Conservation (phyloP, 352 stramenopile species). For the Detonula confervacea region DNA sequence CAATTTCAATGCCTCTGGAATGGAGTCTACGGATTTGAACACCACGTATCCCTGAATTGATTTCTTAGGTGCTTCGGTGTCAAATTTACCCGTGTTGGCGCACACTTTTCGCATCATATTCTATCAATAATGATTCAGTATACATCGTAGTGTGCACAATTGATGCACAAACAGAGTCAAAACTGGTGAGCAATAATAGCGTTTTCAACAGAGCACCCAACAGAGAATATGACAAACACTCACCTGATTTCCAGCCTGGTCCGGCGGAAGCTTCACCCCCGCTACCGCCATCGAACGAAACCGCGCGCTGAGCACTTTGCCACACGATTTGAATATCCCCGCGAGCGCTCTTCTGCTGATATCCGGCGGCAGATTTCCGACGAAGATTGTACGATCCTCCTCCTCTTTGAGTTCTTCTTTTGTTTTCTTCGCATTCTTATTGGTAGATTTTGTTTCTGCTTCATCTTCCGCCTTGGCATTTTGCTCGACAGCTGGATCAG, state of each 20-base stretch:
- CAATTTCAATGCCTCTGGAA: constrained; percentile 65
- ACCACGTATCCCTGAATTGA: constrained; percentile 79
- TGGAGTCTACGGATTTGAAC: constrained; percentile 64
- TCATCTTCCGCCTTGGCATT: not conserved
- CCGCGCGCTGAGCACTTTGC: constrained; percentile 56
- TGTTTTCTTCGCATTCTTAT: constrained; percentile 5
- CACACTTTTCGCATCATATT: constrained; percentile 73
- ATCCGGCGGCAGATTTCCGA: constrained; percentile 76
- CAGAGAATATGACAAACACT: too few species aligned
- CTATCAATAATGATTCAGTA: too few species aligned
- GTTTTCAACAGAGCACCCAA: too few species aligned
- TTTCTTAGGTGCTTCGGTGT: constrained; percentile 50
- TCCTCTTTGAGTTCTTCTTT: constrained; percentile 39
- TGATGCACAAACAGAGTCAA: too few species aligned
- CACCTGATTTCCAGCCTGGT: constrained; percentile 72
- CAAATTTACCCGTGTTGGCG: constrained; percentile 64
- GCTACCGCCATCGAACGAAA: constrained; percentile 69
- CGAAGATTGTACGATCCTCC: constrained; percentile 78
- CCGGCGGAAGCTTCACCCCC: constrained; percentile 71
- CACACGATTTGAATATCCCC: constrained; percentile 65
- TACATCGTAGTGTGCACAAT: too few species aligned
- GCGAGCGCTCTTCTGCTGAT: constrained; percentile 69
- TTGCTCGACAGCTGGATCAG: not conserved
- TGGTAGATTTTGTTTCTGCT: not conserved
- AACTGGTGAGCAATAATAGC: too few species aligned